Evolutionary conservation across 2,329 filamentous ascomycete genomes (phyloP), one percentile per base, ranked within the genome.

Genomic region (Penicillium thymicola): DNA sequence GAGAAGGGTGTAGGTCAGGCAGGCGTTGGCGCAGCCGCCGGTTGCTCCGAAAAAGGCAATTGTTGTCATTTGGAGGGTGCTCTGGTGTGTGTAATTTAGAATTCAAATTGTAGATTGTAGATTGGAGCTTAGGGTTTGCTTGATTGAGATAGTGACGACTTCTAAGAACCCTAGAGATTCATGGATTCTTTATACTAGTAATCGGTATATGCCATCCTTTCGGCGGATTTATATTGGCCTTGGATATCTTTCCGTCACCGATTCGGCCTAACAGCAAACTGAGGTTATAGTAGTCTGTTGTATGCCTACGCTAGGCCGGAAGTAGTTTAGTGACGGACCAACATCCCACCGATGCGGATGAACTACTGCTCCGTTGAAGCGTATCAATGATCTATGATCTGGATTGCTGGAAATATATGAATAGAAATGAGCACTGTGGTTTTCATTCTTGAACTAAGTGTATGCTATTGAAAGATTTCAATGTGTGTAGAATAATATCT

Each of bases 31-130:
- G 59, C 75, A 78, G 53, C 79, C 81, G 55, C 81, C 81, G 7
- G 81, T 82, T 38, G 80, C 78, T 51, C 81, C 81, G 63, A 83
- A 77, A 70, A 82, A 81, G 44, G 79, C 79, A 57, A 81, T 67
- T 32, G 74, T 77, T 47, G 62, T 65, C 55, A 55, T 63, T 55
- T 28, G 0, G 13, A 3, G 5, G 6, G 21, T 51, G 55, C 27
- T n/a, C 1, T 54, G 18, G 21, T 58, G 18, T 42, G 32, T 42
- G 14, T 14, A 27, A n/a, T 40, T 3, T n/a, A 14, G 8, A 2
- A n/a, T 18, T 44, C 7, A 30, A 30, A 36, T 25, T 27, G 23
- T 16, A 36, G 8, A 23, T 36, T 49, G 27, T 21, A 14, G 18
- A 7, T 37, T 34, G 25, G 27, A 27, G 38, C 16, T 37, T 32